Evolutionary conservation across 2,329 filamentous ascomycete genomes (phyloP), one percentile per base, ranked within the genome.

Genomic region (Pseudocercospora eumusae): DNA sequence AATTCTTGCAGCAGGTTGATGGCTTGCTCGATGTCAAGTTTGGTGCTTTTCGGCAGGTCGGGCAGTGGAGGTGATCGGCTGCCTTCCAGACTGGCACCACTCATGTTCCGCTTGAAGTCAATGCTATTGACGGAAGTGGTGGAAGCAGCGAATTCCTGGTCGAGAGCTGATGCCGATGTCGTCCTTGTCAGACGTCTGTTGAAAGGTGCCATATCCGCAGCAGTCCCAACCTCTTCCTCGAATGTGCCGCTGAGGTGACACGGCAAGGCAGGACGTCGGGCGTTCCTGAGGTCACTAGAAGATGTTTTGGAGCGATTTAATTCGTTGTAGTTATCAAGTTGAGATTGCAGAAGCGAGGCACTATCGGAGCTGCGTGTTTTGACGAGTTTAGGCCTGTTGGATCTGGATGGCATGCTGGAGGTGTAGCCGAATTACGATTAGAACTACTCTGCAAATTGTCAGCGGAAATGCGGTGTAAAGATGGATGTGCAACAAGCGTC

Each of bases 1-100:
- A 82, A 72, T 67, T 82, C 76, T 60, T 81, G 77, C 62, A 82
- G 65, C 36, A 82, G 71, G 27, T 71, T 72, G 42, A 82, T 78
- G 5, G 80, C 79, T 10, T 77, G 74, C 42, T 77, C 77, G 36
- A 82, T 63, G 62, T 82, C 80, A 42, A 80, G 73, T 9, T 72
- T 69, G 20, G 54, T 58, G 36, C 25, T 69, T 33, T 60, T 71
- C 3, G 73, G 55, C 52, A 57, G 40, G 1, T 21, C 60, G 6
- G 60, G 60, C 36, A 59, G 21, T 13, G 49, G 50, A 18, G 61
- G 50, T n/a, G 57, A 60, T 44, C 50, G 49, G 42, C 53, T 52
- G 4, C 49, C 31, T 9, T 63, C 56, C n/a, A 53, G 25, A 20
- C 50, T 55, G 13, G 56, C 5, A 3, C 57, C 61, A 36, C 44